Conservation (phyloP, 2,329 filamentous ascomycete genomes). For the Escovopsis sp. region DNA sequence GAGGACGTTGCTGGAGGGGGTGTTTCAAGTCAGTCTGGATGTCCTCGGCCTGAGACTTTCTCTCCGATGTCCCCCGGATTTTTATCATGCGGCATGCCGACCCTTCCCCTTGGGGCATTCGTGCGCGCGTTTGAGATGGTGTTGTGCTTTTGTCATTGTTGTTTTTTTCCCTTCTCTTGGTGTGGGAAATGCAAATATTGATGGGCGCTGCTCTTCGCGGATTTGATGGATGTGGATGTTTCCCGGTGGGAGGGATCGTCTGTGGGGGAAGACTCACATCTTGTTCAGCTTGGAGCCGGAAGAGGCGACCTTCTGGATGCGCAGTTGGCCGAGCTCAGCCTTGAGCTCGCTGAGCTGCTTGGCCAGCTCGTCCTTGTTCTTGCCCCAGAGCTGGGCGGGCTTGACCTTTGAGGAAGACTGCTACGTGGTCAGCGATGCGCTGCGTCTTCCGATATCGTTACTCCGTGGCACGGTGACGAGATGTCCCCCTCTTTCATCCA, state of each 20-base stretch:
- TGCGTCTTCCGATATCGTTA: too few relatives aligned
- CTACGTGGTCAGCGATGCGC: conserved; percentile 3
- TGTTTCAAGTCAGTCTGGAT: conserved; percentile 9
- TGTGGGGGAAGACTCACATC: conserved; percentile 97
- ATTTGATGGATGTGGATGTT: background rate
- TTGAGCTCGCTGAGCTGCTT: conserved; percentile 94
- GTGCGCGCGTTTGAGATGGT: background rate
- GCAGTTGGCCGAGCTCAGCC: conserved; percentile 88
- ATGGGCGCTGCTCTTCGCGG: too few relatives aligned
- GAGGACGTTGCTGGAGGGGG: conserved; percentile 68
- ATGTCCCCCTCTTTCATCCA: too few relatives aligned
- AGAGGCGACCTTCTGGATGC: conserved; percentile 97
- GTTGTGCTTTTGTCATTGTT: background rate
- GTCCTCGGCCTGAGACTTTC: too few relatives aligned
- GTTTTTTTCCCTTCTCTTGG: background rate
- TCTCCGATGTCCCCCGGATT: too few relatives aligned
- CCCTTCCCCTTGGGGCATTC: too few relatives aligned
- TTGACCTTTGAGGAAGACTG: conserved; percentile 60
- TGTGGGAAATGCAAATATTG: too few relatives aligned
- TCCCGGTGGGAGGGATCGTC: conserved; percentile 3
- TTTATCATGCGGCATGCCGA: too few relatives aligned
- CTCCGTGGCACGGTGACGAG: too few relatives aligned
- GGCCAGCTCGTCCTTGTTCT: conserved; percentile 96
- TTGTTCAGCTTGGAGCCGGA: conserved; percentile 91
- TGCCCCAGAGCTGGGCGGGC: conserved; percentile 92